Conservation (phyloP, 2,329 filamentous ascomycete species). For the Chalaropsis ovoidea region DNA sequence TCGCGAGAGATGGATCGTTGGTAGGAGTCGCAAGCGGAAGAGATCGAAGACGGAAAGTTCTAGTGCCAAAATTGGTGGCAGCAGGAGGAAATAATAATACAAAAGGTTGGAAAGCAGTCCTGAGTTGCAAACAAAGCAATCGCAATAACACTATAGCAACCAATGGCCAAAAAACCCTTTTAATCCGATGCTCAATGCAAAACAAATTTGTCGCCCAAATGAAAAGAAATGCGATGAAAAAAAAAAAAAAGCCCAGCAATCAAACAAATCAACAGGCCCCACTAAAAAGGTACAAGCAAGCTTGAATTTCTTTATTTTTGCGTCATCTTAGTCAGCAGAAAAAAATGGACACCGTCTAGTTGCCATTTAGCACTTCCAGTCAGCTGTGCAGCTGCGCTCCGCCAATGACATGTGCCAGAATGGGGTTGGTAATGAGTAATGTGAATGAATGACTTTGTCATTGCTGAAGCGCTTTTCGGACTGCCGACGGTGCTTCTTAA, state of each 20-base stretch:
- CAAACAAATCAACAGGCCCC: conserved; percentile 12
- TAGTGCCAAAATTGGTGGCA: neutral
- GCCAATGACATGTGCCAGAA: conserved; percentile 19
- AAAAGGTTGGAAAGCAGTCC: neutral
- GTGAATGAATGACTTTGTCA: conserved; percentile 9
- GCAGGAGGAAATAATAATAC: neutral
- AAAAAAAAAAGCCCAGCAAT: neutral
- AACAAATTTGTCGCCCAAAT: neutral
- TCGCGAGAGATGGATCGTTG: neutral
- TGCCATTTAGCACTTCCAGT: neutral
- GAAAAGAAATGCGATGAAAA: neutral
- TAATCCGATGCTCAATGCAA: neutral
- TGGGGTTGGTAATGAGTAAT: conserved; percentile 22
- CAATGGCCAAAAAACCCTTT: neutral
- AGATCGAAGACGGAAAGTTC: neutral
- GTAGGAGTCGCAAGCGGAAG: neutral
- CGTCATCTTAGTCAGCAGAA: conserved; percentile 23
- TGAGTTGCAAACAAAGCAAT: neutral
- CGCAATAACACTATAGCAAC: neutral
- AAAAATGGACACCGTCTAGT: neutral
- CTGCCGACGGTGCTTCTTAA: conserved; percentile 3
- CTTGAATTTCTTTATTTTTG: neutral
- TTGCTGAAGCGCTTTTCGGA: conserved; percentile 13
- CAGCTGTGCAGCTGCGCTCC: neutral
- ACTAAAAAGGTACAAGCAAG: conserved; percentile 7